These are phyloP conservation scores for Tylopilus plumbeoviolaceoides DNA, from an alignment of 768 basidiomycete genomes.

Conservation along the genomic window DNA sequence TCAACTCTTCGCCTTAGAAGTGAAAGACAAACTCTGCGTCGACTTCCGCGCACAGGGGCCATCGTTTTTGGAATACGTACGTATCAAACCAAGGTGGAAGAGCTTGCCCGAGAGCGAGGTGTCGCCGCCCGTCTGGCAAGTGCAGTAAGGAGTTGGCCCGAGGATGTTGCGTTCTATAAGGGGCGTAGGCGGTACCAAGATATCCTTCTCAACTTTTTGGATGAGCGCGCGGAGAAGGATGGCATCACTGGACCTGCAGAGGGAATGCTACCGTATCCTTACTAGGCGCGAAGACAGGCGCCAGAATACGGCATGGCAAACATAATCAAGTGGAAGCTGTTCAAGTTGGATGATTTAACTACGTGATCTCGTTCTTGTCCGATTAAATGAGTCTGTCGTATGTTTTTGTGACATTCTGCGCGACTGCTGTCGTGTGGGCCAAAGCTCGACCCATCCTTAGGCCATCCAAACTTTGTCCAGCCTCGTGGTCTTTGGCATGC, in stretches of 20 bases:
- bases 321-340: not conserved
- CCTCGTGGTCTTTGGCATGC: not conserved
- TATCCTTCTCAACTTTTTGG: constrained; percentile 23
- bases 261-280: constrained; percentile 17
- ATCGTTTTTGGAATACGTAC: constrained; percentile 72
- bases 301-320: not conserved
- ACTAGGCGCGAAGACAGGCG: constrained; percentile 1
- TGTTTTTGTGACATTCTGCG: not conserved
- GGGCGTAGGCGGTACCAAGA: constrained; percentile 23
- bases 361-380: not conserved
- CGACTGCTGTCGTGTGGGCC: not conserved
- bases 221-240: constrained; percentile 22
- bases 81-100: constrained; percentile 54
- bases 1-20: constrained; percentile 52
- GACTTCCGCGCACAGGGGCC: constrained; percentile 60
- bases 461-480: not conserved
- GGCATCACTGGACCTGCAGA: constrained; percentile 12
- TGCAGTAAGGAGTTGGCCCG: constrained; percentile 65
- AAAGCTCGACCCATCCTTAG: not conserved
- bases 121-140: constrained; percentile 61
- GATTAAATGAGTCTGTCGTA: not conserved
- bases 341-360: too few relatives aligned
- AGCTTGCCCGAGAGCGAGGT: constrained; percentile 52
- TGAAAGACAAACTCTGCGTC: constrained; percentile 68
- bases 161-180: constrained; percentile 45